Evolutionary conservation across 352 stramenopile genomes (phyloP), one percentile per base, ranked within the genome.

Genomic region (Blastocystis sp.): DNA sequence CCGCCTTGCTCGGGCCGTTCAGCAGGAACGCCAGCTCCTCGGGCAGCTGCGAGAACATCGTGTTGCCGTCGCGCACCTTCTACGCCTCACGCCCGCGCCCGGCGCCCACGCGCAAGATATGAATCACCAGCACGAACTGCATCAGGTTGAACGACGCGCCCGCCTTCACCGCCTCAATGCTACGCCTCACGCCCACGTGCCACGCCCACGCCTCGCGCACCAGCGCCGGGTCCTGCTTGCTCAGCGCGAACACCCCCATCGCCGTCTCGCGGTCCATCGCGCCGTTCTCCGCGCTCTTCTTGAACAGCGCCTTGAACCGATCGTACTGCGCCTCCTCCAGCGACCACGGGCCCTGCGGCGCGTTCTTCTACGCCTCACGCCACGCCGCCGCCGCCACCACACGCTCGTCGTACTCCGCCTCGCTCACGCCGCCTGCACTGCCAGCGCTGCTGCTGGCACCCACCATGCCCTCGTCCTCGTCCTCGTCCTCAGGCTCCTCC

Each of bases 401-500:
- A 21, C 61, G 64, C 28, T 42, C 19, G 6, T 38, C 45, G 24
- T 34, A 60, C 43, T 76, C 64, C n/a, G 34, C 11, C 64, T 76
- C 64, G 24, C 76, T 74, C 42, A 70, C 48, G 42, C 66, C 66
- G 17, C 21, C 24, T n/a, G 10, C 42, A 54, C n/a, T 43, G 19
- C 74, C 28, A 40, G 59, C 52, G 11, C 66, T 7, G 57, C 69
- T 3, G 28, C 17, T 34, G 10, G 42, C 52, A 45, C 11, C n/a
- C 68, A 64, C 28, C 28, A 77, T 62, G 17, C 21, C 19, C 48
- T 88, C 78, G 7, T 88, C 68, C 19, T 78, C 61, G 3, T 74
- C 24, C 11, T 21, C 14, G 17, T 87, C 77, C 40, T 88, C 78
- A 11, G 68, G 64, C 28, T 88, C 78, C 54, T 88, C 64, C 38